Evolutionary conservation across 176 grass and related monocot genomes (phyloP), one percentile per base, ranked within the genome.

Genomic region (Avena eriantha): DNA sequence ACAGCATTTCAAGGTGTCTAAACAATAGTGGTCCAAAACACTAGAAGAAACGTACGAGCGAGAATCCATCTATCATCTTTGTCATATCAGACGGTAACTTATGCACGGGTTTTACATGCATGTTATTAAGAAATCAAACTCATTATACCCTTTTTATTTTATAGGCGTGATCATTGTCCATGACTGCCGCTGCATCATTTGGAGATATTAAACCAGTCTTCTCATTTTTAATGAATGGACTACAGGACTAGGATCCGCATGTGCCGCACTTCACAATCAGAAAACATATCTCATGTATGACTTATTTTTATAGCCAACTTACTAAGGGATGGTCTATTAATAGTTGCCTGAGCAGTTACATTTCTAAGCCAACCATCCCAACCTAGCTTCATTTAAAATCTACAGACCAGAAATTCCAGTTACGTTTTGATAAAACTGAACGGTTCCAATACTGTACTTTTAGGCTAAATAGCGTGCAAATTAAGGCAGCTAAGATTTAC

Each of bases 141-240:
- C 43, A 34, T 58, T 69, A 0, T 69, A 3, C 71, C 51, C 4
- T 21, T 15, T 55, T 76, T 81, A 81, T 4, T 81, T 70, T 75
- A 85, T 82, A 85, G 69, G 82, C 9, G 21, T 45, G 60, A 85
- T 88, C 61, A 77, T 88, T 88, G 64, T 60, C 33, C 76, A 81
- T 46, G 76, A 63, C 43, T 81, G 82, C 21, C 33, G 4, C 21
- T 68, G 76, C 68, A 75, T 66, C 22, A 80, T 60, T 86, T n/a
- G 33, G 51, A 16, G 17, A 80, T 86, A 80, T 86, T 72, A 80
- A 86, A 71, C 51, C 13, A 24, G 50, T 70, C 10, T 34, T 18
- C 39, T 34, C 24, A 70, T 31, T 78, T 69, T 17, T 79, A 43
- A 79, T 69, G 76, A 66, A 78, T 68, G 12, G 49, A 12, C 33